Evolutionary conservation across 306 rosid species (phyloP), one percentile per base, ranked within the genome.

Genomic region (Styphnolobium japonicum): DNA sequence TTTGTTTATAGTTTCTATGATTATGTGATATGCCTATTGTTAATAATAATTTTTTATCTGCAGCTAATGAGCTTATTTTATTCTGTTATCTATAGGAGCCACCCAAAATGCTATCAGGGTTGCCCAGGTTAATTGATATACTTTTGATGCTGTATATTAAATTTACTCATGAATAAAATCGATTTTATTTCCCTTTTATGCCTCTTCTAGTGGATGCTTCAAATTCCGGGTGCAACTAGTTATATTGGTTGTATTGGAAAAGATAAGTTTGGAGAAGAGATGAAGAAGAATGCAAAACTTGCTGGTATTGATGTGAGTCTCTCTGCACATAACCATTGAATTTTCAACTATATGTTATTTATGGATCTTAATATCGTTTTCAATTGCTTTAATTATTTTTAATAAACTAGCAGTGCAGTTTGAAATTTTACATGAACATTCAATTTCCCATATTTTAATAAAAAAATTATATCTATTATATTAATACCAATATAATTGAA

Each of bases 171-270:
- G n/a, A n/a, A n/a, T n/a, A n/a, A n/a, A n/a, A n/a, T n/a, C n/a
- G n/a, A n/a, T n/a, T n/a, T n/a, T n/a, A n/a, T n/a, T n/a, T n/a
- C n/a, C n/a, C n/a, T 34, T 70, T 36, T 25, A 8, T 81, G 22
- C 18, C 25, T 48, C 18, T 73, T 66, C 4, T 31, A 91, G 93
- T 91, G 96, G 93, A 71, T 91, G 87, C 90, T 91, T 63, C 93
- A 91, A 87, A 77, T 48, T 67, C 90, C 93, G 15, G 88, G 89
- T 45, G 93, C 96, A 57, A 89, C 96, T 36, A 75, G 91, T 78
- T 91, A 84, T 83, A 91, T 91, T 4, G 96, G 96, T 48, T 81
- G 86, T 84, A 86, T 91, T 73, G 93, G 96, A 58, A 91, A 89
- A 85, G 93, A 91, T 79, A 88, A 88, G 67, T 90, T 80, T 53